phyloP scores from a whole-genome alignment of 495 filamentous ascomycete species.

The Cairneyella variabilis region DNA sequence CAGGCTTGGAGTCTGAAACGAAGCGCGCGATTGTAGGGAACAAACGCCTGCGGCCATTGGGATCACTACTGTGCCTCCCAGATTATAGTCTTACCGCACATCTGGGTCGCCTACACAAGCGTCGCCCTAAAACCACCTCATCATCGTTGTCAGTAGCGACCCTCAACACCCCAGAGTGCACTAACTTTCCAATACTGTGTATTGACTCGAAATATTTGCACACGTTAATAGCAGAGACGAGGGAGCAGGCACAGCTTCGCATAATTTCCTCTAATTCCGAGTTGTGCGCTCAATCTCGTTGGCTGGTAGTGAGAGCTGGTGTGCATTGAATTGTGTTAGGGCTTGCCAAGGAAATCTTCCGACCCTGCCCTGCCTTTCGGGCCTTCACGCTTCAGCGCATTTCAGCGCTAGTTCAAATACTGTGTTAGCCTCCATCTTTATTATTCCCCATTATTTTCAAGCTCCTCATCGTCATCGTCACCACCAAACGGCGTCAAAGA shows the following conservation, averaged over 20 bases:
- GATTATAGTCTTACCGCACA: conserved; percentile 16
- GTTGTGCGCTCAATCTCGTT: not conserved
- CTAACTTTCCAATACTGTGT: not conserved
- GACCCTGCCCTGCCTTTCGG: conserved; percentile 4
- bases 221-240: too few relatives aligned
- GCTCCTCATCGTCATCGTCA: conserved; percentile 6
- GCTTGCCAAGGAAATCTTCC: conserved; percentile 13
- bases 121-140: conserved; percentile 11
- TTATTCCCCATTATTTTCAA: not conserved
- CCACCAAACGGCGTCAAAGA: not conserved
- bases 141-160: too few relatives aligned
- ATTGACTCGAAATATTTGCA: too few relatives aligned
- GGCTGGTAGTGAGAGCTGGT: not conserved
- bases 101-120: conserved; percentile 23
- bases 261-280: too few relatives aligned
- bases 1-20: not conserved
- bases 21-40: conserved; percentile 7
- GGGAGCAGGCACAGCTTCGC: too few relatives aligned
- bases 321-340: conserved; percentile 1
- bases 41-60: conserved; percentile 4
- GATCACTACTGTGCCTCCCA: conserved; percentile 11
- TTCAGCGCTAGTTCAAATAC: conserved; percentile 7
- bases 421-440: conserved; percentile 10
- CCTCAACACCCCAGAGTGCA: not conserved
- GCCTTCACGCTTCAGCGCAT: not conserved